Percentiles rank a stretch among this genome's conserved stretches.
phyloP scores from a whole-genome alignment of 208 protist genomes.

The Acanthamoeba culbertsoni region DNA sequence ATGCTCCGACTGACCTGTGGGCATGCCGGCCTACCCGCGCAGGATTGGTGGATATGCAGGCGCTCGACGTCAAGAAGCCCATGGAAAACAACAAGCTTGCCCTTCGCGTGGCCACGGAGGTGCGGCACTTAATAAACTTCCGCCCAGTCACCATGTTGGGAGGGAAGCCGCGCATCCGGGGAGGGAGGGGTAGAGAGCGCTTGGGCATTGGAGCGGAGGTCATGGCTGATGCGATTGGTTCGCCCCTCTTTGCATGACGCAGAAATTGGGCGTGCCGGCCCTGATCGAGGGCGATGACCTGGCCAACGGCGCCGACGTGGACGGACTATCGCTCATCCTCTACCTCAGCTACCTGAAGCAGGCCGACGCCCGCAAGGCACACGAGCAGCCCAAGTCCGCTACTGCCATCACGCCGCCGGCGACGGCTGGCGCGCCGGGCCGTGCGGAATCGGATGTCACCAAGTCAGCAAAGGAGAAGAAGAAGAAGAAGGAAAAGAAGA shows the following conservation, averaged over 20 bases:
- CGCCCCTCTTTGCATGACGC: not conserved
- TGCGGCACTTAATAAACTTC: not conserved
- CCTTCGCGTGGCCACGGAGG: not conserved
- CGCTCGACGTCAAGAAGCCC: conserved; percentile 13
- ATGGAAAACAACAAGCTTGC: conserved; percentile 31
- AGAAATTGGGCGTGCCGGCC: not conserved
- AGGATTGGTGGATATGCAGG: not conserved
- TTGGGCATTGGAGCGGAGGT: no score
- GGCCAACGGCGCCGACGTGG: not conserved
- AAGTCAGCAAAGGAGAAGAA: no score
- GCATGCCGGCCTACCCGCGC: not conserved
- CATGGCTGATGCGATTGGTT: not conserved
- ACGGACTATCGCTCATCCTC: conserved; percentile 23
- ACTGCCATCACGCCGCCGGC: not conserved
- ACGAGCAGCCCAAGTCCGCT: not conserved
- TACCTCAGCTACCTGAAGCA: conserved; percentile 42
- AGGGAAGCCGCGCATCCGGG: no score
- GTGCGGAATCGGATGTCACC: not conserved
- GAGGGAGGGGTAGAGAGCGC: no score
- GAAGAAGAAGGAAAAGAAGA: no score
- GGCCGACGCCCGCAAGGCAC: not conserved
- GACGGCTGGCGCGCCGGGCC: not conserved
- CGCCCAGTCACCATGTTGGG: not conserved
- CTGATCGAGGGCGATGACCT: not conserved
- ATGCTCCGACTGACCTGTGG: not conserved